A percentile compares a stretch with the other conserved stretches of the same genome.
Evolutionary conservation across 345 rosid species (phyloP).

Genomic region (Hibiscus trionum): DNA sequence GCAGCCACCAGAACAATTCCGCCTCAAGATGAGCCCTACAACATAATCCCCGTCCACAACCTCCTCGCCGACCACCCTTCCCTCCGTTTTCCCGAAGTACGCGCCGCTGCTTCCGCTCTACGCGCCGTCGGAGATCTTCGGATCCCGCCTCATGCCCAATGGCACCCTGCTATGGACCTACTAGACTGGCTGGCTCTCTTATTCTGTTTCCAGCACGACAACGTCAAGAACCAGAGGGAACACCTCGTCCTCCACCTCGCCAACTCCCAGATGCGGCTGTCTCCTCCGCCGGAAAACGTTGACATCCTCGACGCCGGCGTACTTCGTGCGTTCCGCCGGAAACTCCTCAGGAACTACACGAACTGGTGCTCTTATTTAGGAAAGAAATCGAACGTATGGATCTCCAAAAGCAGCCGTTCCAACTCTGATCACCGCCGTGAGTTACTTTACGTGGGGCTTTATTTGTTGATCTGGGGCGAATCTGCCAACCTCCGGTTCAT

Average conservation of each 20-base stretch:
- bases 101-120: conserved; percentile 86
- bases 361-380: conserved; percentile 84
- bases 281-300: conserved; percentile 85
- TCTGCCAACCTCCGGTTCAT: conserved; percentile 77
- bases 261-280: conserved; percentile 92
- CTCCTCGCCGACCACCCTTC: conserved; percentile 95
- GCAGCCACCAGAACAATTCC: conserved; percentile 25
- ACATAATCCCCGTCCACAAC: conserved; percentile 86
- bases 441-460: conserved; percentile 61
- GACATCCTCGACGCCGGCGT: conserved; percentile 69
- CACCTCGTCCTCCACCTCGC: conserved; percentile 89
- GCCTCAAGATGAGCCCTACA: conserved; percentile 44
- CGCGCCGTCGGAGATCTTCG: conserved; percentile 79
- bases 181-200: conserved; percentile 82
- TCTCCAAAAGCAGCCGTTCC: conserved; percentile 55
- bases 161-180: conserved; percentile 76
- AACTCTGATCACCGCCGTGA: conserved; percentile 57
- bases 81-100: conserved; percentile 82
- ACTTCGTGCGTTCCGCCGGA: conserved; percentile 61
- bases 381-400: conserved; percentile 79
- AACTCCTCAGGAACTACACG: conserved; percentile 66
- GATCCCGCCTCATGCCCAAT: conserved; percentile 57
- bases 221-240: conserved; percentile 88
- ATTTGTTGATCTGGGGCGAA: conserved; percentile 87
- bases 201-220: conserved; percentile 79